phyloP scores from a whole-genome alignment of 2,329 filamentous ascomycete genomes.

The Paraconiothyrium sp. region DNA sequence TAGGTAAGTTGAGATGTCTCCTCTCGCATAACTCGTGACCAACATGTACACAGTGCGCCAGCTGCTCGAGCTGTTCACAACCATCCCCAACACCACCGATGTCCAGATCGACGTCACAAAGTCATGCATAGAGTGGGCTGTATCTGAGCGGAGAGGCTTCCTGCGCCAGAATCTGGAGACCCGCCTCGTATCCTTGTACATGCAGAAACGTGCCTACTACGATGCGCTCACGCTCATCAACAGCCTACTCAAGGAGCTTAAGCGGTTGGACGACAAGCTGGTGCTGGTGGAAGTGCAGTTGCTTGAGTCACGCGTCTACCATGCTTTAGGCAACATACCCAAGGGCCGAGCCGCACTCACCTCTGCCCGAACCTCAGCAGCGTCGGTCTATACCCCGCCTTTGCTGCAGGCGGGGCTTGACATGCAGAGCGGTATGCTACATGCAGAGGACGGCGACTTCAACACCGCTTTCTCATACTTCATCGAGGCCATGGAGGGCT shows the following conservation, averaged over 20 bases:
- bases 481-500: conserved; percentile 97
- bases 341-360: conserved; percentile 96
- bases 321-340: conserved; percentile 93
- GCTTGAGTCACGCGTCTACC: conserved; percentile 95
- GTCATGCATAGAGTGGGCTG: conserved; percentile 99
- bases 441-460: conserved; percentile 98
- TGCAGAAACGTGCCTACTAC: conserved; percentile 97
- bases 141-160: conserved; percentile 92
- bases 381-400: conserved; percentile 96
- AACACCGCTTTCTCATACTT: conserved; percentile 99
- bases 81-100: conserved; percentile 93
- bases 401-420: conserved; percentile 94
- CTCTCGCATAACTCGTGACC: conserved; percentile 9
- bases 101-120: conserved; percentile 95
- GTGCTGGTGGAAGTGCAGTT: conserved; percentile 98
- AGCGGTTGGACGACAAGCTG: conserved; percentile 97
- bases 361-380: conserved; percentile 91
- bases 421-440: conserved; percentile 99
- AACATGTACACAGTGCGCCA: conserved; percentile 76
- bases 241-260: conserved; percentile 92
- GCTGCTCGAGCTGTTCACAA: conserved; percentile 92
- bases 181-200: conserved; percentile 90
- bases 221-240: conserved; percentile 97
- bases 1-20: conserved; percentile 70
- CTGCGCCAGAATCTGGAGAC: conserved; percentile 98